Evolutionary conservation across 352 stramenopile species (phyloP), one percentile per base, ranked within the genome.

Genomic region (Globisporangium viniferum): DNA sequence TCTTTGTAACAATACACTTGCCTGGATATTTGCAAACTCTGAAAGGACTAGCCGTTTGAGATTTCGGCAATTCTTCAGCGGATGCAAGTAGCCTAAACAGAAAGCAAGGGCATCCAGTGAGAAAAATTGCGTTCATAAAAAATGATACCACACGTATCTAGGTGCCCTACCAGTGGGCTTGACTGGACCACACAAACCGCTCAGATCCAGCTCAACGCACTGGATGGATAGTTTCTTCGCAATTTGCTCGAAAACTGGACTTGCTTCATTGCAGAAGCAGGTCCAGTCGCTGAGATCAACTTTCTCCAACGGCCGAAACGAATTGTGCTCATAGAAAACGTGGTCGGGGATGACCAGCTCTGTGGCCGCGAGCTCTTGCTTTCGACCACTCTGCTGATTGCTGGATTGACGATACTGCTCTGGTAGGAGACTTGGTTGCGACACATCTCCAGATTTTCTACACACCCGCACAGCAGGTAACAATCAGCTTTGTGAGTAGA

Each of bases 241-340:
- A 8, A 91, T 89, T 41, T 88, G 77, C 2, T 41, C n/a, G 4
- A 77, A 24, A 5, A 81, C 62, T 0, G 57, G 29, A 20, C 64
- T 79, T 15, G 62, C 60, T 22, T 74, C 62, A 0, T 5, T 27
- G 29, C 74, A 88, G 22, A 91, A 79, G 33, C 67, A 55, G 1
- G 70, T 75, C 82, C 82, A 93, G 56, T 82, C 78, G 22, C 76
- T 84, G 29, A 93, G 56, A 67, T 84, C 77, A 6, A 93, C 61
- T 22, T 61, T 68, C 8, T 35, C 57, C 1, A 87, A 68, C 0
- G 76, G 76, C 18, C 71, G 57, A 51, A 76, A 80, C 5, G 82
- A 91, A 33, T 93, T 88, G 6, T 70, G 39, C 36, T 80, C 73
- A 44, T 77, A 93, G 60, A 93, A 93, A 18, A 90, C 51, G 14